Evolutionary conservation across 225 moss, liverwort and hornwort genomes (phyloP).

Genomic region (Rhytidiadelphus loreus): DNA sequence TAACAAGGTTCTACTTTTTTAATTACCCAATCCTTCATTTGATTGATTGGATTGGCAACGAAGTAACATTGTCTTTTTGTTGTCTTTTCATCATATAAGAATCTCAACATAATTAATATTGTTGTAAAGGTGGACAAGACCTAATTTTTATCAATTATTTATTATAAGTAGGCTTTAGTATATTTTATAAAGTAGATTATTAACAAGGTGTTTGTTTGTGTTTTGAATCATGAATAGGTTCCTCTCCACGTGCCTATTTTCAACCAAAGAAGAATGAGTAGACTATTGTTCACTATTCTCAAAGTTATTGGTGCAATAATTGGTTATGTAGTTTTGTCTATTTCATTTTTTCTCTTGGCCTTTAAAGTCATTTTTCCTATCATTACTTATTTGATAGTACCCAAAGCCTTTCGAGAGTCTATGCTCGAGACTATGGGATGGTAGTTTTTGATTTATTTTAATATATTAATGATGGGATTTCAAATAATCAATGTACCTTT

Average conservation of each 20-base stretch:
- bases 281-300: neutral
- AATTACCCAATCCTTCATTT: neutral
- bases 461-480: neutral
- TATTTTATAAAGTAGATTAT: too few relatives aligned
- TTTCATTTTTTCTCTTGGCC: neutral
- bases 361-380: neutral
- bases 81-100: neutral
- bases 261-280: too few relatives aligned
- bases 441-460: neutral
- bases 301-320: neutral
- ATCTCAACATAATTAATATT: neutral
- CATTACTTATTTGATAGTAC: neutral
- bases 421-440: too few relatives aligned
- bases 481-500: neutral
- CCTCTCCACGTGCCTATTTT: too few relatives aligned
- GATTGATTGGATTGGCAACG: neutral
- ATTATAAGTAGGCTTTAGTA: neutral
- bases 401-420: neutral
- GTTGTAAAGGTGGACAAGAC: neutral
- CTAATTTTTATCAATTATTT: neutral
- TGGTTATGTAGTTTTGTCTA: neutral
- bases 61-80: too few relatives aligned
- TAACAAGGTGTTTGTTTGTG: neutral
- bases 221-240: neutral
- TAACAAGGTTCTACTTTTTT: neutral